phyloP scores from a whole-genome alignment of 306 rosid species.

The Rosa lucieae region DNA sequence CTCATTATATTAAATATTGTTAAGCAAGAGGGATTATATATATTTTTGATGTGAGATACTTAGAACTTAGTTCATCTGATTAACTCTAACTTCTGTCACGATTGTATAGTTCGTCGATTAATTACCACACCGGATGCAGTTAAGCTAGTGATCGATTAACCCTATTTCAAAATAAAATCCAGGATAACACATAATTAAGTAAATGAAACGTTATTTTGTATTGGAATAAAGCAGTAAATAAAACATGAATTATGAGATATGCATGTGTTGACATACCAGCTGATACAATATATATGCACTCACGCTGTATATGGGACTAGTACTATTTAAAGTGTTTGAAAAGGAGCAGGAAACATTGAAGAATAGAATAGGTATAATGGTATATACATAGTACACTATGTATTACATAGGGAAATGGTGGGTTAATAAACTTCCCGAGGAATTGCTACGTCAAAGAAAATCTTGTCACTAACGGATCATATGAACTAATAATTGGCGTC shows the following conservation, averaged over 20 bases:
- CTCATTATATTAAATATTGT: too few relatives aligned
- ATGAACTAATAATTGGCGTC: neutral
- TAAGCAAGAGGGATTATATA: too few relatives aligned
- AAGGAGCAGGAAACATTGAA: neutral
- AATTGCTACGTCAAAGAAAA: neutral
- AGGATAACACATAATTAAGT: too few relatives aligned
- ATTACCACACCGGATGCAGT: too few relatives aligned
- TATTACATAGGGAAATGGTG: neutral
- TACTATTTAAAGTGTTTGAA: neutral
- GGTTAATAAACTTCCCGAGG: neutral
- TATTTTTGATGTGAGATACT: too few relatives aligned
- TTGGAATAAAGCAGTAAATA: neutral
- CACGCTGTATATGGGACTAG: neutral
- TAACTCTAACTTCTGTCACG: too few relatives aligned
- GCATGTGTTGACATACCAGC: neutral
- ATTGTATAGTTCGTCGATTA: too few relatives aligned
- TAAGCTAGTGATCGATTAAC: neutral
- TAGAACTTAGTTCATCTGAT: too few relatives aligned
- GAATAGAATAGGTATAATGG: neutral
- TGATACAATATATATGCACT: neutral
- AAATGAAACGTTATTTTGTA: too few relatives aligned
- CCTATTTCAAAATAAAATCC: too few relatives aligned
- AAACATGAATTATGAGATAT: neutral
- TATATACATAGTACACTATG: too few relatives aligned
- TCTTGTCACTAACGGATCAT: neutral